A percentile compares a stretch with the other conserved stretches of the same genome.
phyloP scores from a whole-genome alignment of 2,329 filamentous ascomycete genomes.

The Cercospora brassicicola region DNA sequence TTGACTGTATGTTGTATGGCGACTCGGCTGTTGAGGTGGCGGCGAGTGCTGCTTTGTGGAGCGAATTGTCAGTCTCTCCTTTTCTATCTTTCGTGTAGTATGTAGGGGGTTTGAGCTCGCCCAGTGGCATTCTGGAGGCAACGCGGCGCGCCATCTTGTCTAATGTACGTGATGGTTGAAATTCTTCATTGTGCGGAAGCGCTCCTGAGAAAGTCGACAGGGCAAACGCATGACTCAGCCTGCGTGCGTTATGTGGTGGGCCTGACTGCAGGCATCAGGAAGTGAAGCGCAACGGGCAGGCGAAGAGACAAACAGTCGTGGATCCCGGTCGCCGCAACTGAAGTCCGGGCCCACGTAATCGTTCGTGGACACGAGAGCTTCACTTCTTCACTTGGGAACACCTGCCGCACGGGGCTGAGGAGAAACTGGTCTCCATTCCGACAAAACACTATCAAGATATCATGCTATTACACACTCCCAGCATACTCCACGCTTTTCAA shows the following conservation, averaged over 20 bases:
- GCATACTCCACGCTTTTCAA: constrained; percentile 22
- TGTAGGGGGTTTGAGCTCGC: not conserved
- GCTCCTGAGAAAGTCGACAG: not conserved
- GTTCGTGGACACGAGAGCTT: not conserved
- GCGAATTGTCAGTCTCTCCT: not conserved
- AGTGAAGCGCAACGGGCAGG: not conserved
- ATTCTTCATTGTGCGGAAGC: not conserved
- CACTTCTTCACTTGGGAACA: not conserved
- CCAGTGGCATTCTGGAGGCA: not conserved
- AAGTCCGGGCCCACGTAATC: not conserved
- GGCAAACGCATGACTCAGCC: not conserved
- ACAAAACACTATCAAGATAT: constrained; percentile 12
- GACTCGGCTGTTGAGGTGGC: not conserved
- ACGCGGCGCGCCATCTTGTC: not conserved
- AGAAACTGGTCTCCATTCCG: constrained; percentile 5
- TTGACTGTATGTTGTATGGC: not conserved
- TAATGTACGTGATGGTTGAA: not conserved
- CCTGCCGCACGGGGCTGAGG: not conserved
- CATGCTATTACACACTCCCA: constrained; percentile 19
- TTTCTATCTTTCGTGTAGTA: not conserved
- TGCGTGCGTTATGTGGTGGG: not conserved
- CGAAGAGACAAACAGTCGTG: not conserved
- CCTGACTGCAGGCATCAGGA: not conserved
- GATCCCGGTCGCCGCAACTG: not conserved
- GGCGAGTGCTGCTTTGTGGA: not conserved